Evolutionary conservation across 805 yeast species (phyloP).

Genomic region (Ogataea trehalophila): DNA sequence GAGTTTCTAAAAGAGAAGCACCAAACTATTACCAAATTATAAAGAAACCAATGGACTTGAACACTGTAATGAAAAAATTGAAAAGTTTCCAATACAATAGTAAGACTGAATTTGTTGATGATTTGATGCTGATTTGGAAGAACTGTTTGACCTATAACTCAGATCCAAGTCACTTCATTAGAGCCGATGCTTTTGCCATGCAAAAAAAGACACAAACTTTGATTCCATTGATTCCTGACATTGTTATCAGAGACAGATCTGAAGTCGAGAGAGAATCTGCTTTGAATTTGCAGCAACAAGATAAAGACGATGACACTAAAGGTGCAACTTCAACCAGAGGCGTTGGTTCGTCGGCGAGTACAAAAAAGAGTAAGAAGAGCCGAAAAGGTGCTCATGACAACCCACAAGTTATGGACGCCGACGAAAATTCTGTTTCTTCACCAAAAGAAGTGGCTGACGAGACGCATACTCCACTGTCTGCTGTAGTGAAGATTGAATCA

Average conservation of each 20-base stretch:
- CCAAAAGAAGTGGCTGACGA: background rate
- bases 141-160: constrained; percentile 91
- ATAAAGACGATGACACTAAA: constrained; percentile 25
- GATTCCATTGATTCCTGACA: constrained; percentile 85
- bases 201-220: constrained; percentile 77
- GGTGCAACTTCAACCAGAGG: constrained; percentile 31
- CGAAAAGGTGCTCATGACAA: constrained; percentile 29
- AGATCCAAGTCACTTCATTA: constrained; percentile 86
- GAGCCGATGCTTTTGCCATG: constrained; percentile 95
- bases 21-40: constrained; percentile 91
- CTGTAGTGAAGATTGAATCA: too few relatives aligned
- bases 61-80: constrained; percentile 87
- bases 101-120: constrained; percentile 90
- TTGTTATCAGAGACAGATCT: constrained; percentile 64
- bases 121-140: constrained; percentile 90
- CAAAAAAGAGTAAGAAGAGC: constrained; percentile 35
- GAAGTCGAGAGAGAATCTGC: constrained; percentile 69
- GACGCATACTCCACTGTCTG: background rate
- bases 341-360: constrained; percentile 22
- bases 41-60: constrained; percentile 93
- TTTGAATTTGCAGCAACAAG: constrained; percentile 34
- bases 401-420: constrained; percentile 1
- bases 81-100: constrained; percentile 77
- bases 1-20: constrained; percentile 96
- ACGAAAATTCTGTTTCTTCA: constrained; percentile 1